A percentile compares a stretch with the other conserved stretches of the same genome.
phyloP scores from a whole-genome alignment of 257 asterid genomes.

The Capsicum baccatum region DNA sequence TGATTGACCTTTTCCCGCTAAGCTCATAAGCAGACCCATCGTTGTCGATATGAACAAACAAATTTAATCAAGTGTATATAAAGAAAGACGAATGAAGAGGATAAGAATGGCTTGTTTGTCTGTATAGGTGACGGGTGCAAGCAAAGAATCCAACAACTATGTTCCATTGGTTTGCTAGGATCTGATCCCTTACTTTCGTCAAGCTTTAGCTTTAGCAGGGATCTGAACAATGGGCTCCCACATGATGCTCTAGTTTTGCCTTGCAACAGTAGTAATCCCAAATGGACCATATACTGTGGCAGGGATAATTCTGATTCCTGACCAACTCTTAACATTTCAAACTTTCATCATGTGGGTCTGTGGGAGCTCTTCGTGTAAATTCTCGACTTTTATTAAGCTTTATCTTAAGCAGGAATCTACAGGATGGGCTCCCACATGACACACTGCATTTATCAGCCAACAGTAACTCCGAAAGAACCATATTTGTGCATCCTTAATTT shows the following conservation, averaged over 20 bases:
- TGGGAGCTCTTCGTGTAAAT: not conserved
- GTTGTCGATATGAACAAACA: slow-evolving; percentile 23
- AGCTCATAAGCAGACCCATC: slow-evolving; percentile 76
- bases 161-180: not conserved
- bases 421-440: not conserved
- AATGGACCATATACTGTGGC: not conserved
- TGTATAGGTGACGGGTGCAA: slow-evolving; percentile 33
- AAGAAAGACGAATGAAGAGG: slow-evolving; percentile 29
- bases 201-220: slow-evolving; percentile 31
- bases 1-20: slow-evolving; percentile 72
- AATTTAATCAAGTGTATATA: slow-evolving; percentile 14
- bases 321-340: not conserved
- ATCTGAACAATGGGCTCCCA: slow-evolving; percentile 10
- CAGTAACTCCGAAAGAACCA: not conserved
- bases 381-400: slow-evolving; percentile 21
- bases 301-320: not conserved
- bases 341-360: slow-evolving; percentile 20
- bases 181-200: slow-evolving; percentile 51
- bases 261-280: not conserved
- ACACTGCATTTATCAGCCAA: not conserved
- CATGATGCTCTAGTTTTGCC: slow-evolving; percentile 17
- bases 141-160: slow-evolving; percentile 56
- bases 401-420: slow-evolving; percentile 27
- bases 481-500: not conserved
- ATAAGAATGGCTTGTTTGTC: slow-evolving; percentile 51